Evolutionary conservation across 345 rosid genomes (phyloP), one percentile per base, ranked within the genome.

Genomic region (Boechera retrofracta): DNA sequence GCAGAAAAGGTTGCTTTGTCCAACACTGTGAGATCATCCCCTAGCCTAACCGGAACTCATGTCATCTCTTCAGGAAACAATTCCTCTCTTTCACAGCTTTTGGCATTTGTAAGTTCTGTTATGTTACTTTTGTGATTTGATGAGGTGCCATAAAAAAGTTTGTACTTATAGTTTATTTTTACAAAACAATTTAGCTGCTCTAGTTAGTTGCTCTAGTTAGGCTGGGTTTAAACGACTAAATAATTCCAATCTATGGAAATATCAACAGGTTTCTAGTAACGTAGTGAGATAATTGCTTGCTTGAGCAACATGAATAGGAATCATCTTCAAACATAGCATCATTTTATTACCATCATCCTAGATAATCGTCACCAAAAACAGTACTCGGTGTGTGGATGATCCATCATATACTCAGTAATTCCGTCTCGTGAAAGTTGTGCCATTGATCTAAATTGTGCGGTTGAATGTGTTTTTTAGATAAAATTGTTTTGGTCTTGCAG

Each of bases 41-140:
- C 96, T 60, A 89, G 81, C 72, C 87, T 89, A 68, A 77, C 81
- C 55, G 97, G 94, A 80, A 88, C 76, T 60, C 89, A 85, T 63
- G 64, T 83, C 45, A 79, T 93, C 75, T 80, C 93, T 77, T 87
- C 94, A 32, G 84, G 69, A 78, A 79, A 79, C 72, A 90, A 89
- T 45, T 80, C 85, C 35, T 81, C 80, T 81, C 81, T 91, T 72
- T 55, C 35, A 12, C 91, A 91, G 72, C 69, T 96, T 83, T 91
- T 93, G 73, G 82, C 56, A 73, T 93, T 91, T 80, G 98, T 96
- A 89, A 91, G 99, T 87, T 35, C 45, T 72, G 10, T 71, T 54
- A 53, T 7, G 58, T 60, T 73, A 44, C 69, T 66, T 62, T 28
- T 39, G 58, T 51, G 45, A 36, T 48, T 57, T 31, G 54, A 45